Evolutionary conservation across 129 eudicot species (phyloP), one percentile per base, ranked within the genome.

Genomic region (Centella asiatica): DNA sequence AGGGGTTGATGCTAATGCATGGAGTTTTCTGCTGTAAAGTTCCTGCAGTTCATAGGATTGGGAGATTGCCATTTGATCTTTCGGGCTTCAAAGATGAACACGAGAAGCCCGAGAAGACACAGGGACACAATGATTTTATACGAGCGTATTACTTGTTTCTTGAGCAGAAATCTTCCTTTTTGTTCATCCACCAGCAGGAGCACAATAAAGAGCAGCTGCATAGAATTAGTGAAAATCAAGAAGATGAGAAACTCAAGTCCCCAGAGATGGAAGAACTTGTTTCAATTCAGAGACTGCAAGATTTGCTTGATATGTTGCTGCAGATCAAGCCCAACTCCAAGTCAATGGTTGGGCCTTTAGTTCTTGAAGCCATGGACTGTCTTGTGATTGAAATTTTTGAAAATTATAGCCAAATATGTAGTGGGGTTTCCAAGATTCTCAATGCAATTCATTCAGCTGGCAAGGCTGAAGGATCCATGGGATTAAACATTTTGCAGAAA

Each of bases 291-390:
- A 69, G 70, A 17, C 60, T 85, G 67, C 94, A 90, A 49, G 71
- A 33, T n/a, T 62, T 86, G 78, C 71, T 90, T 10, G 95, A 86
- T 42, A 36, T 71, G 52, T 32, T 83, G 72, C 74, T 86, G 40
- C 68, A 70, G 50, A 74, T 81, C 51, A 79, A 39, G 62, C 94
- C 85, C 1, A 61, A 63, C 23, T 27, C 76, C 0, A 47, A 33
- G 3, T 66, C 61, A 17, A 66, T 64, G 47, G 60, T 44, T n/a
- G 79, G 45, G 13, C 57, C 57, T 34, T 73, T 90, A 10, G 51
- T 83, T 40, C 78, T 83, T 24, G 94, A 86, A 64, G 95, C 86
- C 19, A 83, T 90, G 94, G 87, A 90, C 37, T 80, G 89, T 19
- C 40, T 90, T 11, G 36, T 86, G 22, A 74, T 81, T 20, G 97